Evolutionary conservation across 352 stramenopile genomes (phyloP).

Genomic region (Globisporangium heterothallicum): DNA sequence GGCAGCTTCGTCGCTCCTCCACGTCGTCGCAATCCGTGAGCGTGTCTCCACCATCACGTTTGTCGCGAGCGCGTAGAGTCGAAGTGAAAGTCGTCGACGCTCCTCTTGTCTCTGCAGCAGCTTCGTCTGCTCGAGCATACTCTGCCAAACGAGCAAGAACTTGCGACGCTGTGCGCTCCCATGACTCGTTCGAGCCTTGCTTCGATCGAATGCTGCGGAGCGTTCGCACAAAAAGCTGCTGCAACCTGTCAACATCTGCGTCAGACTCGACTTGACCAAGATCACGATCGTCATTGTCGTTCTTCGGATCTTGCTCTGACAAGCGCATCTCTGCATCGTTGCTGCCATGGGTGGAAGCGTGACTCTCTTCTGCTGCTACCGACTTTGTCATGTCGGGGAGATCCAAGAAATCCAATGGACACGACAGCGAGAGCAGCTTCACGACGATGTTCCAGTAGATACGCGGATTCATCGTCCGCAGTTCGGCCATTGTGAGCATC

Average conservation of each 20-base stretch:
- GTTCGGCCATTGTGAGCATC: slow-evolving; percentile 29
- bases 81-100: neutral
- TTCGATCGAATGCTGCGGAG: neutral
- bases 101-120: neutral
- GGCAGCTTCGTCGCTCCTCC: slow-evolving; percentile 8
- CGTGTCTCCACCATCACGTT: neutral
- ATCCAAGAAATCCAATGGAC: slow-evolving; percentile 39
- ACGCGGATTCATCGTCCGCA: slow-evolving; percentile 27
- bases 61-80: neutral
- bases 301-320: neutral
- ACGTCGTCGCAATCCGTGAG: neutral
- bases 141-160: slow-evolving; percentile 5
- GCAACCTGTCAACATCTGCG: neutral
- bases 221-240: slow-evolving; percentile 2
- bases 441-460: slow-evolving; percentile 64
- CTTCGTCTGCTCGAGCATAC: neutral
- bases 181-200: neutral
- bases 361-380: neutral
- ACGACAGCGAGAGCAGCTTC: slow-evolving; percentile 38
- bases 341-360: neutral
- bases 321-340: neutral
- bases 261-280: neutral
- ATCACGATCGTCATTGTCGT: neutral
- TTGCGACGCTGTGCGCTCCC: neutral
- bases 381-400: slow-evolving; percentile 22